Evolutionary conservation across 1,139 yeast species (phyloP).

Genomic region (Hanseniaspora uvarum): DNA sequence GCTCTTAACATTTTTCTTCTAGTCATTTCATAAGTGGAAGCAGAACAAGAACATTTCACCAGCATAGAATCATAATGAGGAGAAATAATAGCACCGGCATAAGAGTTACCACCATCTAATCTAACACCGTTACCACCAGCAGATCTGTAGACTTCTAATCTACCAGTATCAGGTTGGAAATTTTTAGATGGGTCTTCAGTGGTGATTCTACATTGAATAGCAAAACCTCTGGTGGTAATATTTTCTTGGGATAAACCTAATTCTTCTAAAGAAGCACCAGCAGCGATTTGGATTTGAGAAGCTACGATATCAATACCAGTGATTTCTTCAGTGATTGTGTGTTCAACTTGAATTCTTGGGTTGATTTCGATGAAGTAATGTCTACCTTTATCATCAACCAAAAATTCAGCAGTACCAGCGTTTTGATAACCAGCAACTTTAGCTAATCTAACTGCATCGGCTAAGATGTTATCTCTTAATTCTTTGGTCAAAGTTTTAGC

Average conservation of each 20-base stretch:
- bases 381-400: constrained; percentile 87
- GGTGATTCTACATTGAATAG: constrained; percentile 97
- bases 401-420: constrained; percentile 98
- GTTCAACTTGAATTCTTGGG: constrained; percentile 98
- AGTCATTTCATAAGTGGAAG: constrained; percentile 91
- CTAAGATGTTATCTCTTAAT: constrained; percentile 81
- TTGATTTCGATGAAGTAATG: constrained; percentile 97
- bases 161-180: constrained; percentile 98
- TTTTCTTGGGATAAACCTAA: constrained; percentile 87
- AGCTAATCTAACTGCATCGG: constrained; percentile 91
- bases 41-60: constrained; percentile 94
- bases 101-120: constrained; percentile 97
- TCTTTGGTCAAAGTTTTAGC: constrained; percentile 75
- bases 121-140: constrained; percentile 99
- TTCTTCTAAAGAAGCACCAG: constrained; percentile 90
- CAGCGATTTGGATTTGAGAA: constrained; percentile 97
- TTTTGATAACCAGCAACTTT: constrained; percentile 79
- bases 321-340: constrained; percentile 96
- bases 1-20: constrained; percentile 97
- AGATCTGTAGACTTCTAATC: constrained; percentile 93
- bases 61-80: constrained; percentile 98
- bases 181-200: constrained; percentile 95
- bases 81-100: constrained; percentile 94
- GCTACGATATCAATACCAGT: constrained; percentile 97
- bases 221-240: constrained; percentile 92